Percentiles rank a stretch among this genome's conserved stretches.
phyloP scores from a whole-genome alignment of 306 rosid genomes.

The Biancaea sappan region DNA sequence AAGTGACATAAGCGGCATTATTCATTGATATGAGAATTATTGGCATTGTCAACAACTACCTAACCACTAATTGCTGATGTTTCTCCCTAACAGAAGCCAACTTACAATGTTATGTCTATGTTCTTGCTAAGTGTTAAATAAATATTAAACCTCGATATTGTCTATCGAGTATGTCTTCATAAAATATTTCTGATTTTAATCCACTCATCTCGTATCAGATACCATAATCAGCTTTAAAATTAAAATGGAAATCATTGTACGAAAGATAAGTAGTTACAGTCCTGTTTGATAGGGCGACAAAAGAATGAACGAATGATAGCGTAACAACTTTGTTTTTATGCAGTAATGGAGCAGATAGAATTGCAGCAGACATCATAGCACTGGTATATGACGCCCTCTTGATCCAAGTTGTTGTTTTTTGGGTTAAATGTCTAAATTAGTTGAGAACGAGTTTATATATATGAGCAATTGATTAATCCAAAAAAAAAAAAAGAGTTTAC shows the following conservation, averaged over 20 bases:
- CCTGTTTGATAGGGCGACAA: too few species aligned
- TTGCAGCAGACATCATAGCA: not conserved
- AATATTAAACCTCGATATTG: not conserved
- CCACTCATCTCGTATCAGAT: not conserved
- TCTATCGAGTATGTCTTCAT: not conserved
- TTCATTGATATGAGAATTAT: not conserved
- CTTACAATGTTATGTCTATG: not conserved
- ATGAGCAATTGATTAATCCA: too few species aligned
- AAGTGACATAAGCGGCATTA: not conserved
- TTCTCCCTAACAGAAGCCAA: not conserved
- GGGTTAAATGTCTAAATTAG: too few species aligned
- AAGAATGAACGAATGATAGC: too few species aligned
- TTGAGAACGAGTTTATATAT: too few species aligned
- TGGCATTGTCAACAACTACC: constrained; percentile 11
- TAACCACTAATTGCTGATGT: not conserved
- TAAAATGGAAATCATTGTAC: too few species aligned
- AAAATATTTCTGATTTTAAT: not conserved
- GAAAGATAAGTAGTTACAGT: too few species aligned
- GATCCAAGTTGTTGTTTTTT: not conserved
- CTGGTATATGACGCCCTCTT: not conserved
- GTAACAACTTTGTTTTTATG: not conserved
- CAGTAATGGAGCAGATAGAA: not conserved
- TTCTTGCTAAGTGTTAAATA: not conserved
- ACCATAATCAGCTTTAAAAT: not conserved
- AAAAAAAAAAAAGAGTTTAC: too few species aligned